phyloP scores from a whole-genome alignment of 768 basidiomycete genomes.

The Collybiopsis luxurians region DNA sequence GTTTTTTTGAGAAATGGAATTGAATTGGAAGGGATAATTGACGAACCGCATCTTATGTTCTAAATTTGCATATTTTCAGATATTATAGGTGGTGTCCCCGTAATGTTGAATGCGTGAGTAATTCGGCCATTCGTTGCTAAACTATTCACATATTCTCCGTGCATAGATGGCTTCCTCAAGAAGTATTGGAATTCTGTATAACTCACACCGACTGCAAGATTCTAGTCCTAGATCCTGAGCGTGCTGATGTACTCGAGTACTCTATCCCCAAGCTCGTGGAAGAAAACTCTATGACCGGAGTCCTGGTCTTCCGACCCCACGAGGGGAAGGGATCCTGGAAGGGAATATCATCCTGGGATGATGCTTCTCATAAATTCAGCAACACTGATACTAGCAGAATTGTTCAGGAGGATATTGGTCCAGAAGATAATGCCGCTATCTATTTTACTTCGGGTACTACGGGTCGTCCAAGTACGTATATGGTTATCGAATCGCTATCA shows the following conservation, averaged over 20 bases:
- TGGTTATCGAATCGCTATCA: conserved; percentile 11
- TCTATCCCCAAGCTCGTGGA: conserved; percentile 24
- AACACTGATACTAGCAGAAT: background rate
- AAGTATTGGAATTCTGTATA: conserved; percentile 54
- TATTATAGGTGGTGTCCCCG: conserved; percentile 58
- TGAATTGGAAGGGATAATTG: too few relatives aligned
- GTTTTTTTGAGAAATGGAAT: too few relatives aligned
- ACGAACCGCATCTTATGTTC: too few relatives aligned
- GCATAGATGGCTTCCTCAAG: conserved; percentile 50
- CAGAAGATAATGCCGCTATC: conserved; percentile 62
- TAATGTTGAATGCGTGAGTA: conserved; percentile 58
- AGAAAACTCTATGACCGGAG: conserved; percentile 19
- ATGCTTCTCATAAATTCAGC: background rate
- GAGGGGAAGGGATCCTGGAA: conserved; percentile 34
- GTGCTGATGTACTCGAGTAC: conserved; percentile 45
- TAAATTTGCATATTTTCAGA: too few relatives aligned
- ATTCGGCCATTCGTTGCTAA: too few relatives aligned
- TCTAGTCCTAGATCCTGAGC: conserved; percentile 55
- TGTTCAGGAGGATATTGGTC: conserved; percentile 30
- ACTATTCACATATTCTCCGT: background rate
- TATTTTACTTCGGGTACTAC: conserved; percentile 61
- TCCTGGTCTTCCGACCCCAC: conserved; percentile 46
- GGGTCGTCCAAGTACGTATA: conserved; percentile 8
- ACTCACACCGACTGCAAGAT: conserved; percentile 50
- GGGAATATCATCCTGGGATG: conserved; percentile 29